Evolutionary conservation across 73 alveolate genomes (phyloP), one percentile per base, ranked within the genome.

Genomic region (Tetrahymena thermophila): DNA sequence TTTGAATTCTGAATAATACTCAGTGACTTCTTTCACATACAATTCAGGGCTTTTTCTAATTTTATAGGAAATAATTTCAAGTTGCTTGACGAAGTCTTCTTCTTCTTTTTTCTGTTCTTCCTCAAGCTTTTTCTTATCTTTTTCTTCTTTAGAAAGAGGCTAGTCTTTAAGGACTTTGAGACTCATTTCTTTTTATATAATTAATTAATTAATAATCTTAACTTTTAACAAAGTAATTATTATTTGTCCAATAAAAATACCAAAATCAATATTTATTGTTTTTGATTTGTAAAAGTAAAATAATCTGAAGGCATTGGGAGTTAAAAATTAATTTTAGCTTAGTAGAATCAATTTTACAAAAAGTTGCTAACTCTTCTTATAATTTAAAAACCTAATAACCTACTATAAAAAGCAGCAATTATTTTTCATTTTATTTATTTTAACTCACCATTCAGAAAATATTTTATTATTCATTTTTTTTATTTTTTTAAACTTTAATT

Each of bases 21-120:
- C 44, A 40, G 94, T 55, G 35, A 95, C 95, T 89, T 95, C 97
- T 50, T 95, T 50, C 35, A 89, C 97, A 89, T 95, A 95, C 35
- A 95, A 35, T 35, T 95, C 96, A 19, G 97, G 97, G 34, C 83
- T 89, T 35, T 89, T 95, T 42, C 56, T 84, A 43, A 95, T 93
- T 55, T 95, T 85, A 34, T 71, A 71, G 37, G 89, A 71, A 31
- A 71, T 71, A 31, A 71, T 71, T 71, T 71, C 89, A 31, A 71
- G 89, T 31, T 71, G 37, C 89, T 71, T 71, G 35, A 71, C 89
- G 89, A 71, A 71, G 37, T 71, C 89, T 21, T 71, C 89, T 71
- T 71, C 89, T 71, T 71, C 89, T 31, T 71, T 71, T 31, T 71
- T 71, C n/a, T 71, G 37, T 3, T 71, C 89, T 4, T 71, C 89